These are phyloP conservation scores for Laguncularia racemosa DNA, from an alignment of 345 rosid species.

Conservation along the genomic window DNA sequence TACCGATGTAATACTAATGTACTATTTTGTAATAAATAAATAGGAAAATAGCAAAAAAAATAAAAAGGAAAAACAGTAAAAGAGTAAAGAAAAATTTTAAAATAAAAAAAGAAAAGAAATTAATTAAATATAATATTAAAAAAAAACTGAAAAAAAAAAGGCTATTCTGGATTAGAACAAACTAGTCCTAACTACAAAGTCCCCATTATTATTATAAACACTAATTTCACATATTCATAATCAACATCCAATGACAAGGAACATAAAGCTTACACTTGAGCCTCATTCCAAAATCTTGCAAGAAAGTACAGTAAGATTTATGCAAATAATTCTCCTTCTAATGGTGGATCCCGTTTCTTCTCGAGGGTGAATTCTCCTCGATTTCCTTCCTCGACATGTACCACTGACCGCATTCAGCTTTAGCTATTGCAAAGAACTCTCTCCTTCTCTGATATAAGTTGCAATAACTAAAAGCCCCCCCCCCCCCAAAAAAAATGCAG, in stretches of 20 bases:
- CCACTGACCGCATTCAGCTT: slow-evolving; percentile 38
- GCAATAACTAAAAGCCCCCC: slow-evolving; percentile 2
- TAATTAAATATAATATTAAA: too few relatives aligned
- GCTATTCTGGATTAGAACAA: too few relatives aligned
- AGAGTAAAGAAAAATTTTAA: too few relatives aligned
- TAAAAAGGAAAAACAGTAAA: too few relatives aligned
- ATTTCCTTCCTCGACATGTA: slow-evolving; percentile 84
- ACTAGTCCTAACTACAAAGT: too few relatives aligned
- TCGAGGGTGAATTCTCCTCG: slow-evolving; percentile 89
- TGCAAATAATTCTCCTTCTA: slow-evolving; percentile 91
- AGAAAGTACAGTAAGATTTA: slow-evolving; percentile 92
- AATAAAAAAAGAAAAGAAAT: too few relatives aligned
- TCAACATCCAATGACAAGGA: background rate
- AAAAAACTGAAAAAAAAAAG: too few relatives aligned
- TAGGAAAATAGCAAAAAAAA: too few relatives aligned
- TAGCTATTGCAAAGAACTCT: slow-evolving; percentile 10
- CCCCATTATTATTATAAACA: background rate
- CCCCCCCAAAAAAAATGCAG: too few relatives aligned
- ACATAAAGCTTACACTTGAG: slow-evolving; percentile 75
- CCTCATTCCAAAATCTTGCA: slow-evolving; percentile 97
- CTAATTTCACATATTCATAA: background rate
- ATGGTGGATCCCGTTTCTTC: slow-evolving; percentile 79
- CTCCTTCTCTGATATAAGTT: slow-evolving; percentile 11
- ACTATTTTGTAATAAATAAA: too few relatives aligned
- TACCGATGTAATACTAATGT: too few relatives aligned